phyloP scores from a whole-genome alignment of 441 rosid genomes.

The Jatropha podagrica region DNA sequence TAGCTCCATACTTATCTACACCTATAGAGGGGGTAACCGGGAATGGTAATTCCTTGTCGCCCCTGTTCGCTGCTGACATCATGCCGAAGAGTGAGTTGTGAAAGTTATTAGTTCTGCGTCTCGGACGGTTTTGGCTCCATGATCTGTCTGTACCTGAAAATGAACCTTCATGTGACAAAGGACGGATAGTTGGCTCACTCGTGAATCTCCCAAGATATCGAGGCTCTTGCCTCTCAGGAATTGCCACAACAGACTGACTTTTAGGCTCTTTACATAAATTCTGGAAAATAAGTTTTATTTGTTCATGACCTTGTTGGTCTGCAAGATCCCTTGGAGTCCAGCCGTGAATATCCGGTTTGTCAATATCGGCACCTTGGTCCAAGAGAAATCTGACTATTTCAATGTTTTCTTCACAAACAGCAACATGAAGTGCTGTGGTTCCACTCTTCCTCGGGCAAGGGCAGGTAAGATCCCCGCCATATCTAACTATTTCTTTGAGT shows the following conservation, averaged over 20 bases:
- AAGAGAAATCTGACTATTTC: slow-evolving; percentile 65
- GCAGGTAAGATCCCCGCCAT: slow-evolving; percentile 54
- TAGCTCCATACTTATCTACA: slow-evolving; percentile 1
- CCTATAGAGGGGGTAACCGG: slow-evolving; percentile 17
- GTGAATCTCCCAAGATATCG: slow-evolving; percentile 51
- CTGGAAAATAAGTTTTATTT: slow-evolving; percentile 48
- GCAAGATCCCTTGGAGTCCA: slow-evolving; percentile 70
- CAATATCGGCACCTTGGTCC: slow-evolving; percentile 56
- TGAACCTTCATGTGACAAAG: slow-evolving; percentile 31
- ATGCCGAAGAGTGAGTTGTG: slow-evolving; percentile 71
- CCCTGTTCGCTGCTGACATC: slow-evolving; percentile 50
- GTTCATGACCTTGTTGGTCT: slow-evolving; percentile 82
- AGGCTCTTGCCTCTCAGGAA: slow-evolving; percentile 42
- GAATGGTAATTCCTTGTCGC: slow-evolving; percentile 35
- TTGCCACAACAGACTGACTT: slow-evolving; percentile 30
- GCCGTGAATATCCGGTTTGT: slow-evolving; percentile 56
- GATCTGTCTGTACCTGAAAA: slow-evolving; percentile 36
- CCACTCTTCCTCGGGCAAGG: slow-evolving; percentile 41
- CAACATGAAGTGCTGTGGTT: slow-evolving; percentile 63
- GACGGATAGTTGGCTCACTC: slow-evolving; percentile 51
- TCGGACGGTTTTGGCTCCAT: slow-evolving; percentile 39
- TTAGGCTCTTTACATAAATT: slow-evolving; percentile 23
- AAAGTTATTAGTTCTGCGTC: slow-evolving; percentile 53
- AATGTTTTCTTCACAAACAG: slow-evolving; percentile 66
- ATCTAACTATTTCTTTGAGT: slow-evolving; percentile 46